Evolutionary conservation across 306 rosid genomes (phyloP).

Genomic region (Vigna unguiculata): DNA sequence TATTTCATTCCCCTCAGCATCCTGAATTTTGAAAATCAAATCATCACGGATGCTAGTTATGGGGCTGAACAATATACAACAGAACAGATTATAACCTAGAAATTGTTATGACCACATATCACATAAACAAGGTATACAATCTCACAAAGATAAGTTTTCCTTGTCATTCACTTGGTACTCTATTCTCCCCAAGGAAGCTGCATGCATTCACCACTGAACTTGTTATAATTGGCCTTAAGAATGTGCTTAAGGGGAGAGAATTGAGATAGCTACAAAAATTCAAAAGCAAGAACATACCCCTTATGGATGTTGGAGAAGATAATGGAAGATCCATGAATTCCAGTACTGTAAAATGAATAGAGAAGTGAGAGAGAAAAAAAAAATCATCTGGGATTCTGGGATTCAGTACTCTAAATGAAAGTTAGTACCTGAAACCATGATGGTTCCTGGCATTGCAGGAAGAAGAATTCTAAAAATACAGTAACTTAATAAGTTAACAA

Average conservation of each 20-base stretch:
- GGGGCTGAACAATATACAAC: constrained; percentile 61
- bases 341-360: constrained; percentile 56
- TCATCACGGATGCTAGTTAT: constrained; percentile 78
- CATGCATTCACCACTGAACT: constrained; percentile 44
- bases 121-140: constrained; percentile 28
- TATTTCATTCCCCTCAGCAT: constrained; percentile 71
- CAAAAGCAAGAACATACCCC: constrained; percentile 55
- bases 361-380: constrained; percentile 1
- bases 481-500: background rate
- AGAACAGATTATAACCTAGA: constrained; percentile 32
- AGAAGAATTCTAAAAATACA: constrained; percentile 27
- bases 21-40: constrained; percentile 67
- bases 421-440: constrained; percentile 79
- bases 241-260: background rate
- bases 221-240: constrained; percentile 33
- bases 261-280: constrained; percentile 1
- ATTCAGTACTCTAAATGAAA: constrained; percentile 16
- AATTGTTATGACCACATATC: background rate
- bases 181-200: constrained; percentile 88
- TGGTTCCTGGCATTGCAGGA: constrained; percentile 88
- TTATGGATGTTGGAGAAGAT: constrained; percentile 69
- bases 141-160: constrained; percentile 85
- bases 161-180: constrained; percentile 70
- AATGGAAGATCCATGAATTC: constrained; percentile 72
- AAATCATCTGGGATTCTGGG: background rate